Base-by-base conservation (phyloP, 1,139 yeast genomes). In the Komagataea norvegica region DNA sequence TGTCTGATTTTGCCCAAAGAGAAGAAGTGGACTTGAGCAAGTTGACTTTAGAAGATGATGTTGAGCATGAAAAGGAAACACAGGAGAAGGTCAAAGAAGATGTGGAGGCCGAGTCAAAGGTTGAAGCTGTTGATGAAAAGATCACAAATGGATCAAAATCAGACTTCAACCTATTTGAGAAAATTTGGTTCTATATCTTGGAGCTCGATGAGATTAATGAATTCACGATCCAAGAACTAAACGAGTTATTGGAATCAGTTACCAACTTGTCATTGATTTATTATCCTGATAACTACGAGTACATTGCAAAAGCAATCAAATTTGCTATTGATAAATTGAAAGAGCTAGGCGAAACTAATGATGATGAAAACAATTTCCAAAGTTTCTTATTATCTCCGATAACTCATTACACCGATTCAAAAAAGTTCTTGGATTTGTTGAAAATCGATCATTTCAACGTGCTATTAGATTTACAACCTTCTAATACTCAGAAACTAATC, bases 101-200 rank as follows among this genome's bases (percentile, higher is more conserved):
- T 14, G n/a, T 34, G 10, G 40, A 34, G 6, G 42, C 29, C 8
- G 5, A 19, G n/a, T n/a, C n/a, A 13, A 30, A 36, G 38, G 11
- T 31, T 17, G 26, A 42, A 8, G 33, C n/a, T 13, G 45, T 34
- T 9, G 36, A 19, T 13, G 37, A 27, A 6, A 29, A 14, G 14
- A 33, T 23, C 25, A 37, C 34, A n/a, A 43, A 30, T 19, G 36
- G 25, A n/a, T 6, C 18, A 18, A 29, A 18, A 6, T 17, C 18
- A 14, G 15, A 58, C 66, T 41, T 49, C 36, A 59, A 68, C 40
- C 59, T 81, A 30, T 80, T 85, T 53, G 69, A 68, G 26, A 68
- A 65, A 16, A 83, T 87, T 55, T 80, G 91, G 80, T 59, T 62
- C 8, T 85, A 83, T 52, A 72, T 84, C 42, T 60, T 67, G 25